phyloP scores from a whole-genome alignment of 148 eudicot species.

The Chenopodium berlandieri region DNA sequence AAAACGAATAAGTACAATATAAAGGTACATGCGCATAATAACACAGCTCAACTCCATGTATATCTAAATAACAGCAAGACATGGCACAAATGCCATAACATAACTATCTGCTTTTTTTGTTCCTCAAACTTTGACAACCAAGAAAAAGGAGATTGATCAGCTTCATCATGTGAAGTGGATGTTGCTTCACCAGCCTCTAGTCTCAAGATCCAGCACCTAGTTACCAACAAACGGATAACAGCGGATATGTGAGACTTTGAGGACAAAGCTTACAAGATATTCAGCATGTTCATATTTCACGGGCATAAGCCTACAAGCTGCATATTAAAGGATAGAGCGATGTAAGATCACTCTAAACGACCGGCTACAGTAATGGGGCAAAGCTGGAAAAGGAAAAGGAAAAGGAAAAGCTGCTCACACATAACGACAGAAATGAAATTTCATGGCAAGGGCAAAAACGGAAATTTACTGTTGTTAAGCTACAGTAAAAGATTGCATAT shows the following conservation, averaged over 20 bases:
- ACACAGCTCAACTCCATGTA: conserved; percentile 73
- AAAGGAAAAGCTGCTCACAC: no score
- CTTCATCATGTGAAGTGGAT: conserved; percentile 42
- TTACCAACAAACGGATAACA: conserved; percentile 3
- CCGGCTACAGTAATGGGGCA: no score
- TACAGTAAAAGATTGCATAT: no score
- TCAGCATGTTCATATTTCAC: background rate
- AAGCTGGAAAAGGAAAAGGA: no score
- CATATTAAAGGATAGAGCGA: no score
- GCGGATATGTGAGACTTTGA: background rate
- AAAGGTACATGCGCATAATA: no score
- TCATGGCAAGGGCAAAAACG: no score
- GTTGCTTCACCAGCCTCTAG: conserved; percentile 70
- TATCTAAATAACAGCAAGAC: conserved; percentile 83
- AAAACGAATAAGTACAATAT: background rate
- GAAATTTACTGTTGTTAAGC: no score
- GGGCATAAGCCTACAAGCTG: no score
- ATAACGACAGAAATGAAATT: no score
- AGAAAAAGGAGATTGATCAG: conserved; percentile 61
- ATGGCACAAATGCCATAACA: conserved; percentile 98
- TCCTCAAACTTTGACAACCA: conserved; percentile 71
- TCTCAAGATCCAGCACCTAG: conserved; percentile 86
- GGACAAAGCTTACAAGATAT: background rate
- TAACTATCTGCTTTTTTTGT: conserved; percentile 71
- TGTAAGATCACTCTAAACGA: no score